These are phyloP conservation scores for Pleurotus cornucopiae DNA, from an alignment of 768 basidiomycete species.

Conservation along the genomic window DNA sequence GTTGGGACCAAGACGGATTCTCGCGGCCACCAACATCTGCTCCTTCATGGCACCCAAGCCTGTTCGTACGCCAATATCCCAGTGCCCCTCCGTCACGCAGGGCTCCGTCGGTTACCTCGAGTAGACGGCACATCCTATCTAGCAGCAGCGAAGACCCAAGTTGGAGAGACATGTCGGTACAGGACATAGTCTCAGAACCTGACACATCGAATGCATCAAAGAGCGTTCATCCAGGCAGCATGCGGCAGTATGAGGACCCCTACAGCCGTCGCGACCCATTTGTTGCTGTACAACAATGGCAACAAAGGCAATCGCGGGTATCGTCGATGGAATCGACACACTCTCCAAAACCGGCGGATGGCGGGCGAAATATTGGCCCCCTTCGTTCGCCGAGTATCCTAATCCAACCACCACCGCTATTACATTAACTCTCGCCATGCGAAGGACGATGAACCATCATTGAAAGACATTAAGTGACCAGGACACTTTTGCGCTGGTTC, in stretches of 20 bases:
- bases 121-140: neutral
- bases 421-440: neutral
- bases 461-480: too few species aligned
- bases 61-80: neutral
- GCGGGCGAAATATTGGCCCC: too few species aligned
- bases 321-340: neutral
- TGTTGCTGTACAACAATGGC: conserved; percentile 2
- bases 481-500: too few species aligned
- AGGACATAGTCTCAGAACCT: neutral
- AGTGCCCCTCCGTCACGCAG: neutral
- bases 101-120: conserved; percentile 1
- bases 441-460: too few species aligned
- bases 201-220: conserved; percentile 2
- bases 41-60: neutral
- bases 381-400: too few species aligned
- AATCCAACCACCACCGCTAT: neutral
- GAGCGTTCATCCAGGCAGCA: neutral
- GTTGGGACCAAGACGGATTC: neutral
- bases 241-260: neutral
- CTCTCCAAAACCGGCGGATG: neutral
- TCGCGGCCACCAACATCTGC: neutral
- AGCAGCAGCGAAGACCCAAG: neutral
- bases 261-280: conserved; percentile 1
- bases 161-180: neutral
- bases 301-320: neutral